A percentile compares a stretch with the other conserved stretches of the same genome.
phyloP scores from a whole-genome alignment of 2,329 filamentous ascomycete species.

The Sporothrix humicola region DNA sequence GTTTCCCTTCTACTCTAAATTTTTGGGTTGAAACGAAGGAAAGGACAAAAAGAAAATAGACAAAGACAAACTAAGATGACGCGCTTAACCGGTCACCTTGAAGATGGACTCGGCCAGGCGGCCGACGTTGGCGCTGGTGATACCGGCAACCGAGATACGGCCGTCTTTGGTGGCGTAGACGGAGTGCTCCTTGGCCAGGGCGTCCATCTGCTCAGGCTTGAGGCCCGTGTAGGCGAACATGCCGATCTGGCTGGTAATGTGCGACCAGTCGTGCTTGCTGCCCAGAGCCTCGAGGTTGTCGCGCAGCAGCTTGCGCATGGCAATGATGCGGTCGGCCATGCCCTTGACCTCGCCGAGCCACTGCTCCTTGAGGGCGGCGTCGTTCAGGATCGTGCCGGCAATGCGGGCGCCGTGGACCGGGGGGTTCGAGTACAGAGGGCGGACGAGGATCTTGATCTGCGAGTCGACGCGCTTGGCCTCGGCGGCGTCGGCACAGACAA shows the following conservation, averaged over 20 bases:
- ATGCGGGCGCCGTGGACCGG: conserved; percentile 96
- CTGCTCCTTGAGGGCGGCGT: conserved; percentile 82
- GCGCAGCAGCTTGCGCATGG: conserved; percentile 93
- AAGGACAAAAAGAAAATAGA: background rate
- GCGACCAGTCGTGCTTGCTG: conserved; percentile 96
- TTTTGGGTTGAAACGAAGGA: conserved; percentile 1
- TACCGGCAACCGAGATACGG: conserved; percentile 83
- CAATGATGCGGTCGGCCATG: conserved; percentile 99
- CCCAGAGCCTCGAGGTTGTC: conserved; percentile 93
- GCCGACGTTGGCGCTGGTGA: conserved; percentile 78
- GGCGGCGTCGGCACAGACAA: conserved; percentile 75
- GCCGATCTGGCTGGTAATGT: conserved; percentile 98
- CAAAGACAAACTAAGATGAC: background rate
- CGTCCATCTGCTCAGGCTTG: conserved; percentile 87
- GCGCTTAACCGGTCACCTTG: conserved; percentile 71
- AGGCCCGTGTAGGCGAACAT: conserved; percentile 99
- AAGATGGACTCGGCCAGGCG: conserved; percentile 83
- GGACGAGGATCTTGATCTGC: conserved; percentile 97
- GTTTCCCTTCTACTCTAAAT: background rate
- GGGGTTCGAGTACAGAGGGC: conserved; percentile 97
- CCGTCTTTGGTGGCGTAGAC: conserved; percentile 97
- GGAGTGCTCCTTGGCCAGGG: conserved; percentile 90
- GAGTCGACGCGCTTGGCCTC: conserved; percentile 95
- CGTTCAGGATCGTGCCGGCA: conserved; percentile 88
- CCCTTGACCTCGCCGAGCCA: conserved; percentile 97